Evolutionary conservation across 805 yeast genomes (phyloP), one percentile per base, ranked within the genome.

Genomic region (Ogataea pignaliae): DNA sequence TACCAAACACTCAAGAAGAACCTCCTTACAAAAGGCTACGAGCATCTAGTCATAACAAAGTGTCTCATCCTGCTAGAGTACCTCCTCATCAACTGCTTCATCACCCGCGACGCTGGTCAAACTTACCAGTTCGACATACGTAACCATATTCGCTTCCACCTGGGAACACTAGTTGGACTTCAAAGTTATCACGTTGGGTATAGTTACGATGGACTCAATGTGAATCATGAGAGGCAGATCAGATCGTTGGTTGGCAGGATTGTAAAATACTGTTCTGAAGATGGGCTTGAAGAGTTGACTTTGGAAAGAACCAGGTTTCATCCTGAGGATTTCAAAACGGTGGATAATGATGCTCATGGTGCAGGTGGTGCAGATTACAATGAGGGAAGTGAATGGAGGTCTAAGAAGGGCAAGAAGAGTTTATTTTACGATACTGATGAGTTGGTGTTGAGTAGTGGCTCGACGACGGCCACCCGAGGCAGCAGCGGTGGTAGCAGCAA

Each of bases 21-120:
- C 2, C 43, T 55, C 13, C 51, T 63, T 13, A 60, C 57, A 13
- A 52, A 50, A 28, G 67, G 67, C 1, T 53, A 55, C 36, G 67
- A 61, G 40, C 57, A 51, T 44, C 44, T 57, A 13, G 55, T 55
- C 10, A 43, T 61, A 12, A 42, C 53, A 16, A 63, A 61, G 46
- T 55, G 64, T 37, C 44, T 63, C 14, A 51, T 44, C 26, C 37
- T 60, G 13, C 38, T 59, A 30, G 64, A 61, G 37, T 56, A 57
- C 37, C 40, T 63, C 4, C 36, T 57, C 10, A 29, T 59, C n/a
- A 50, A 61, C 43, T 59, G 67, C 44, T 60, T 47, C 43, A 36
- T 30, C 5, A 39, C 40, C 14, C 36, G 44, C 7, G 44, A 42
- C 2, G 47, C 42, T 7, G 26, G 26, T 21, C 4, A 21, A 21